Evolutionary conservation across 192 early-diverging fungal species (phyloP), one percentile per base, ranked within the genome.

Genomic region (Backusella sp.): DNA sequence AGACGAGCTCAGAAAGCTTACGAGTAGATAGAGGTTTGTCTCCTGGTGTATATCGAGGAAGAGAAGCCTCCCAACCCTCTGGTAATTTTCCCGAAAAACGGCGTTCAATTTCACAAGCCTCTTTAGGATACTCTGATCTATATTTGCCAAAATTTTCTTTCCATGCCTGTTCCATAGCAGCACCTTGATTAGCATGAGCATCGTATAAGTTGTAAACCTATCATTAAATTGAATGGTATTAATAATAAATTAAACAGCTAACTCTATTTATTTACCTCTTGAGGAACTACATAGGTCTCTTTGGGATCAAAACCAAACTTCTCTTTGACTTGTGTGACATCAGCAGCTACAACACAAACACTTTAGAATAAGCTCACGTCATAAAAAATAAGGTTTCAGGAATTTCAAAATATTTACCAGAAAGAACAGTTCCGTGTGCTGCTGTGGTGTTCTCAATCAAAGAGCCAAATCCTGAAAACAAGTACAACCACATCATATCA

Each of bases 371-470:
- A 17, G n/a, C 5, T 32, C 41, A 17, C 2, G 11, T 26, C 53
- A 53, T n/a, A 53, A 53, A 21, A 53, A 17, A 44, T 17, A 44
- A 44, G 4, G 42, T 26, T 23, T 11, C 19, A 67, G 21, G 42
- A 66, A 14, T 21, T 11, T 36, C 11, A 23, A 46, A 34, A 5
- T 34, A 62, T 49, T 69, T 68, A 73, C 72, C 72, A n/a, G 89
- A 91, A 12, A 98, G 88, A 17, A 96, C 89, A 41, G 88, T 80
- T 41, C 98, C 98, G 82, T 99, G 98, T 56, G 96, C 96, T 65
- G 87, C 94, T 74, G 92, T 94, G 14, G 92, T 93, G 53, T 97
- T 97, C 67, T 93, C 88, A 73, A 92, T 90, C 76, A 91, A 83
- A n/a, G 97, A 96, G 23, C 97, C 98, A 74, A 88, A 97, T n/a